Conservation (phyloP, 768 basidiomycete genomes). For the Pulveroboletus sp. region DNA sequence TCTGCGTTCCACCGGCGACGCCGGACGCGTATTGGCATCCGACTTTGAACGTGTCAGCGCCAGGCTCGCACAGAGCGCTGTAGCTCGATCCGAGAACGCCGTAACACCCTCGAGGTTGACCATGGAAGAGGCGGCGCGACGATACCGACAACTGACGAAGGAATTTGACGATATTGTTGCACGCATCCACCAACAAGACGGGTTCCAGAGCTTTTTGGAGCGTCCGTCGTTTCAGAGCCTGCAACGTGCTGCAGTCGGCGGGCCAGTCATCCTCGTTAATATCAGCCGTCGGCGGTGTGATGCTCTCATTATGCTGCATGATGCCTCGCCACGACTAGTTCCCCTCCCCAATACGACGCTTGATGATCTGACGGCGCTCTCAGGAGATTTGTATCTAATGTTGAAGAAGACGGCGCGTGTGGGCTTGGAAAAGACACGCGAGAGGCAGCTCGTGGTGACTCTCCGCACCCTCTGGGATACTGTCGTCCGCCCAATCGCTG, state of each 20-base stretch:
- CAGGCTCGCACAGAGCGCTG: conserved; percentile 7
- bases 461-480: conserved; percentile 27
- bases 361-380: conserved; percentile 8
- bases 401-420: conserved; percentile 5
- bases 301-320: conserved; percentile 33
- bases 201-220: conserved; percentile 32
- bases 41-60: conserved; percentile 22
- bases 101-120: conserved; percentile 2
- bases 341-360: conserved; percentile 15
- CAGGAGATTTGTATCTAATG: conserved; percentile 1
- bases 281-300: conserved; percentile 33
- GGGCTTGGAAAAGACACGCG: conserved; percentile 24
- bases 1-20: conserved; percentile 13
- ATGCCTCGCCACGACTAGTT: conserved; percentile 16
- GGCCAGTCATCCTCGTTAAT: conserved; percentile 40
- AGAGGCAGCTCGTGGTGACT: conserved; percentile 7
- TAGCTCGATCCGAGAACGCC: not conserved
- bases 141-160: conserved; percentile 13
- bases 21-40: conserved; percentile 20
- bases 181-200: conserved; percentile 22
- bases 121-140: conserved; percentile 13
- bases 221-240: conserved; percentile 19
- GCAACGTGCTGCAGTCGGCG: conserved; percentile 20
- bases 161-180: conserved; percentile 19
- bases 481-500: conserved; percentile 20